Evolutionary conservation across 2,329 filamentous ascomycete genomes (phyloP).

Genomic region (Colletotrichum sp.): DNA sequence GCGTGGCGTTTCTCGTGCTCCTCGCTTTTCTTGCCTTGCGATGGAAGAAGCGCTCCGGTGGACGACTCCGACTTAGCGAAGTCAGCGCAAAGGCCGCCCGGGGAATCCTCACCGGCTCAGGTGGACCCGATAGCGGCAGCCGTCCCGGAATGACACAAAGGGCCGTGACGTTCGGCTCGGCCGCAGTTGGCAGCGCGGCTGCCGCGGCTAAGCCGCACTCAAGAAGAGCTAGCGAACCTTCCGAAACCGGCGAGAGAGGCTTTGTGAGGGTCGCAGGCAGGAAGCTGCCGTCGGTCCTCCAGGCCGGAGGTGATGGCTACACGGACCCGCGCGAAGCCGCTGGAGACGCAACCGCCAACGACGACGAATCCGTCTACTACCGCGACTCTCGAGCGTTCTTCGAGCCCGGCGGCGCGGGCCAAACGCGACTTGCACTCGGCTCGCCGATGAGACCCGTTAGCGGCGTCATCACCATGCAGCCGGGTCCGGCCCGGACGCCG

Average conservation of each 20-base stretch:
- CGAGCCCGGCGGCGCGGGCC: slow-evolving; percentile 30
- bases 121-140: slow-evolving; percentile 24
- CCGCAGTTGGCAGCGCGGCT: slow-evolving; percentile 7
- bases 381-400: slow-evolving; percentile 56
- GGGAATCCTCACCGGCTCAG: slow-evolving; percentile 31
- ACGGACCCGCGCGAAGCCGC: slow-evolving; percentile 50
- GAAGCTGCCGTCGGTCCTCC: slow-evolving; percentile 68
- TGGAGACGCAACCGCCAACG: slow-evolving; percentile 30
- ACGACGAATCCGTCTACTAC: slow-evolving; percentile 54
- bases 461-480: slow-evolving; percentile 64
- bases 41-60: slow-evolving; percentile 58
- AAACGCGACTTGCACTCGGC: slow-evolving; percentile 55
- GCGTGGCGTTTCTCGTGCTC: slow-evolving; percentile 60
- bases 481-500: slow-evolving; percentile 70
- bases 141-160: slow-evolving; percentile 51
- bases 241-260: slow-evolving; percentile 55
- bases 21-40: slow-evolving; percentile 58
- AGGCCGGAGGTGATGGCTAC: slow-evolving; percentile 68
- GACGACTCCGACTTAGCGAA: slow-evolving; percentile 48
- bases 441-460: slow-evolving; percentile 65
- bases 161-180: slow-evolving; percentile 39
- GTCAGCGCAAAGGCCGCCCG: slow-evolving; percentile 36
- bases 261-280: slow-evolving; percentile 71
- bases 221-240: slow-evolving; percentile 32
- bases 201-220: slow-evolving; percentile 34